These are phyloP conservation scores for Oryza meridionalis DNA, from an alignment of 176 grass and related monocot genomes.

Conservation along the genomic window DNA sequence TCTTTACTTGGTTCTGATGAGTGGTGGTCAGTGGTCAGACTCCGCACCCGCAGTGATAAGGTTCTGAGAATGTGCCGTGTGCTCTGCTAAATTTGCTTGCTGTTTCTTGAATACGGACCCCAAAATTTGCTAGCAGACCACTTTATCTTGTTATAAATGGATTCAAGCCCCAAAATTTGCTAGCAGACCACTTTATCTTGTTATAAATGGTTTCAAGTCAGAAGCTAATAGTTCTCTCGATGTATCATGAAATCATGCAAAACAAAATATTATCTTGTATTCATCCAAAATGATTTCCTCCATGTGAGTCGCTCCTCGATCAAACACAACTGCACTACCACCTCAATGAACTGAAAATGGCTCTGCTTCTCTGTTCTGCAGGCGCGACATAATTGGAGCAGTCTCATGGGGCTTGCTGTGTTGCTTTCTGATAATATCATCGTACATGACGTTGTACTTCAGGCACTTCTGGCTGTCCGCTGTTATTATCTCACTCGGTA, in stretches of 20 bases:
- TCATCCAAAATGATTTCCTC: slow-evolving; percentile 1
- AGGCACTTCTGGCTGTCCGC: slow-evolving; percentile 88
- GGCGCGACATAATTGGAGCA: slow-evolving; percentile 80
- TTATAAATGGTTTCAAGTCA: neutral
- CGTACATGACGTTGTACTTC: slow-evolving; percentile 84
- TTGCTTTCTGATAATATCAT: slow-evolving; percentile 89
- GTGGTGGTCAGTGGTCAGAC: neutral
- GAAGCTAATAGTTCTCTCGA: neutral
- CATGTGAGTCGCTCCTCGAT: neutral
- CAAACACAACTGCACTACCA: slow-evolving; percentile 2
- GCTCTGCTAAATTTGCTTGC: neutral
- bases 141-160: neutral
- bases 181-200: neutral
- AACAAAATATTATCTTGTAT: neutral
- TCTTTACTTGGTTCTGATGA: neutral
- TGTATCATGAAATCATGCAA: neutral
- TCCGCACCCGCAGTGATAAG: neutral
- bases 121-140: slow-evolving; percentile 6
- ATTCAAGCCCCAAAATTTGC: slow-evolving; percentile 16
- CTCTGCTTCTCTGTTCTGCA: slow-evolving; percentile 51
- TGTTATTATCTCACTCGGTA: slow-evolving; percentile 80
- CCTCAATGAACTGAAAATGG: slow-evolving; percentile 33
- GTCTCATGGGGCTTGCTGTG: slow-evolving; percentile 87
- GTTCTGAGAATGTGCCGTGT: neutral
- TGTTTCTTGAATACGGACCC: neutral